Percentiles rank a stretch among this genome's conserved stretches.
Evolutionary conservation across 805 yeast genomes (phyloP).

Genomic region (Nakazawaea wickerhamii): DNA sequence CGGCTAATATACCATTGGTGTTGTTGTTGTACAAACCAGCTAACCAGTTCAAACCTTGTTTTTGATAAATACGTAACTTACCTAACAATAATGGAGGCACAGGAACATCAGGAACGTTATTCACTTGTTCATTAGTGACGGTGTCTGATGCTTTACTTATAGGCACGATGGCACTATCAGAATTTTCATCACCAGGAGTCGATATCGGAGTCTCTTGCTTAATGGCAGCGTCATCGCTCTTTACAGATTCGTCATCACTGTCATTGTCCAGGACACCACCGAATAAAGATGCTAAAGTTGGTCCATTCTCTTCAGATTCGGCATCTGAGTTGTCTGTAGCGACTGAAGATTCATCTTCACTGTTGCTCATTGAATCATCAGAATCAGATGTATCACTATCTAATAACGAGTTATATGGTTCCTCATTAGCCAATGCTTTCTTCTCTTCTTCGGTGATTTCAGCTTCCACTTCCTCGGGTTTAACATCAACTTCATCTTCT

Average conservation of each 20-base stretch:
- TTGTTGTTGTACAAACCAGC: constrained; percentile 88
- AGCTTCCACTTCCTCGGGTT: constrained; percentile 10
- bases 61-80: constrained; percentile 82
- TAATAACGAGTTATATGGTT: constrained; percentile 14
- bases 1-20: constrained; percentile 96
- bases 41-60: constrained; percentile 94
- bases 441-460: constrained; percentile 12
- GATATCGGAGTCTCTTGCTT: constrained; percentile 29
- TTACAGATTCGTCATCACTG: constrained; percentile 32
- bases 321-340: constrained; percentile 18
- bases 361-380: constrained; percentile 14
- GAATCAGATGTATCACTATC: constrained; percentile 22
- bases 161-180: constrained; percentile 7
- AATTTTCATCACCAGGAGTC: constrained; percentile 28
- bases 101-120: constrained; percentile 65
- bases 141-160: constrained; percentile 20
- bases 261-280: constrained; percentile 24
- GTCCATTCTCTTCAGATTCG: constrained; percentile 16
- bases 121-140: constrained; percentile 29
- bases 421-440: constrained; percentile 9
- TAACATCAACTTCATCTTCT: constrained; percentile 3
- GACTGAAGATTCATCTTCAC: constrained; percentile 11
- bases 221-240: constrained; percentile 22
- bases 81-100: constrained; percentile 76
- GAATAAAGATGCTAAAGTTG: constrained; percentile 33